phyloP scores from a whole-genome alignment of 2,329 filamentous ascomycete species.

The Pyricularia pennisetigena region DNA sequence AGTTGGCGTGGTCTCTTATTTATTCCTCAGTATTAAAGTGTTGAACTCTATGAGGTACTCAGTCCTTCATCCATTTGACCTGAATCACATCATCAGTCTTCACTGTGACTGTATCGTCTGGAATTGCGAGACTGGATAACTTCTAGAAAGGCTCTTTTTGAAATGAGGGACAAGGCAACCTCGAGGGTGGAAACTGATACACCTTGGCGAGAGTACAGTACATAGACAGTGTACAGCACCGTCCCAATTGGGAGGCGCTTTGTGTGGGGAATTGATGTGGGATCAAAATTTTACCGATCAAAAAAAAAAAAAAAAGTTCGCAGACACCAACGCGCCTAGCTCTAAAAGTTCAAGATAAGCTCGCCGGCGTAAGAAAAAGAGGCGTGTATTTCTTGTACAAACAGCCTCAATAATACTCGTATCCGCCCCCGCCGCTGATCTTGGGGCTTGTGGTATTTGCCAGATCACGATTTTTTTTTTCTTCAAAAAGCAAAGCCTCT shows the following conservation, averaged over 20 bases:
- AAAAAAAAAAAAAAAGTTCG: slow-evolving; percentile 2
- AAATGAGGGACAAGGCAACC: too few species aligned
- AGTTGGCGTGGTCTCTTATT: not conserved
- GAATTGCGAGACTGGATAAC: not conserved
- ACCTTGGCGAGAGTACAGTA: not conserved
- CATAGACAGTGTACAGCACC: not conserved
- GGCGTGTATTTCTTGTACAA: not conserved
- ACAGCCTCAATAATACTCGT: not conserved
- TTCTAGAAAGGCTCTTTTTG: not conserved
- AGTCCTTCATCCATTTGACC: not conserved
- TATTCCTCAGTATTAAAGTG: not conserved
- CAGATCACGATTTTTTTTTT: not conserved
- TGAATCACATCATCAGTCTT: not conserved
- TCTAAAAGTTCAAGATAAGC: not conserved
- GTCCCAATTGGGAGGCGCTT: not conserved
- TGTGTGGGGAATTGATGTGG: not conserved
- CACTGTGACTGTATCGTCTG: not conserved
- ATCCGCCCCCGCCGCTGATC: not conserved
- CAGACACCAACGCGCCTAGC: not conserved
- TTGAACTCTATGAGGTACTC: not conserved
- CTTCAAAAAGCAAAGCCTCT: not conserved
- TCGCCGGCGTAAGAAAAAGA: not conserved
- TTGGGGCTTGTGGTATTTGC: not conserved
- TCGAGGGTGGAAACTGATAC: not conserved
- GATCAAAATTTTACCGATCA: slow-evolving; percentile 5